Conservation (phyloP, 169 alveolate genomes). For the Toxoplasma gondii region DNA sequence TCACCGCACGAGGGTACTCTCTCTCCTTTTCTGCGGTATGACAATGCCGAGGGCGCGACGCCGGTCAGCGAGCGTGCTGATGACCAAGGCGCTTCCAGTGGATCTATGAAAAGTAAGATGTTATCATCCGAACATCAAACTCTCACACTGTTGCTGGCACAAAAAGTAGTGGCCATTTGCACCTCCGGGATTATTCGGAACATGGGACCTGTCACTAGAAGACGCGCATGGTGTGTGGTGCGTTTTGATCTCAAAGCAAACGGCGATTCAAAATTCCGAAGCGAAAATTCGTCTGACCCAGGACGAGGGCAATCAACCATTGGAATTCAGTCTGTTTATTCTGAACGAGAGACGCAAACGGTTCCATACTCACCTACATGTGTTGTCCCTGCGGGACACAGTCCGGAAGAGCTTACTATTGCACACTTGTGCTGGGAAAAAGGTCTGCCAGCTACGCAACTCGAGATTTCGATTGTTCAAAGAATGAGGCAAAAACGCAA, state of each 20-base stretch:
- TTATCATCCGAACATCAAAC: too few species aligned
- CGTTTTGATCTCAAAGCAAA: not conserved
- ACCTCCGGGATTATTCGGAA: too few species aligned
- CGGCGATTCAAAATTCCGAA: not conserved
- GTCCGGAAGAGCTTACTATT: conserved; percentile 87
- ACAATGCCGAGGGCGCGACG: not conserved
- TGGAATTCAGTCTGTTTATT: conserved; percentile 77
- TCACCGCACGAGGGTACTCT: not conserved
- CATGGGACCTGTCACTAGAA: too few species aligned
- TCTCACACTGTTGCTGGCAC: too few species aligned
- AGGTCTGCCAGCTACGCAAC: conserved; percentile 91
- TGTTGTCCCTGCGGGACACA: conserved; percentile 76
- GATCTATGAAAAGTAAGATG: not conserved
- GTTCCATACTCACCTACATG: conserved; percentile 89
- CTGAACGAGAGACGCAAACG: conserved; percentile 92
- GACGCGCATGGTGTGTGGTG: not conserved
- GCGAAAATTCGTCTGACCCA: not conserved
- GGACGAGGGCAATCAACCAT: not conserved
- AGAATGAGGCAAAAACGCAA: conserved; percentile 88
- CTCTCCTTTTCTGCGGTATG: not conserved
- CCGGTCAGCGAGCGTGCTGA: not conserved
- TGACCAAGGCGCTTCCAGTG: not conserved
- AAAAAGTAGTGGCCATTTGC: too few species aligned
- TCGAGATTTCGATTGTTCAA: conserved; percentile 88
- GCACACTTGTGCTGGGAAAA: conserved; percentile 83